Conservation (phyloP, 2,329 filamentous ascomycete species). For the Graphilbum fragrans region DNA sequence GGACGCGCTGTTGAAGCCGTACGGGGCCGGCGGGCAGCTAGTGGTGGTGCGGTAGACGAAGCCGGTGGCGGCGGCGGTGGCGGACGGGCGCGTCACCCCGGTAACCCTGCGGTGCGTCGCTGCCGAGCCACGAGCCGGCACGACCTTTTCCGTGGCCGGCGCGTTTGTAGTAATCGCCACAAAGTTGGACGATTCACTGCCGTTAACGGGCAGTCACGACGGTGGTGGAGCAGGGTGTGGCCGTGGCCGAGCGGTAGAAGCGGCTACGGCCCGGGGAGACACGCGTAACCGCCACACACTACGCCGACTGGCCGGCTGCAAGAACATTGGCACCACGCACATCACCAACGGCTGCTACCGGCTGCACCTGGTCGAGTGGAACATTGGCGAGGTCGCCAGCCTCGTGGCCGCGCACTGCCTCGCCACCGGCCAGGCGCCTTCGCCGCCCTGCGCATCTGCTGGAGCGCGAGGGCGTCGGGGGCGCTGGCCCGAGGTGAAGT, state of each 20-base stretch:
- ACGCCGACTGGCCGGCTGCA: slow-evolving; percentile 14
- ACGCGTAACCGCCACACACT: no score
- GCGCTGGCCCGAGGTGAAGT: slow-evolving; percentile 7
- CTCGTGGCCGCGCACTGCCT: slow-evolving; percentile 15
- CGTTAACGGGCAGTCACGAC: slow-evolving; percentile 13
- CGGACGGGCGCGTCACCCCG: slow-evolving; percentile 2
- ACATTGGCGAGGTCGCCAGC: slow-evolving; percentile 15
- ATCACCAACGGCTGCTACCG: slow-evolving; percentile 17
- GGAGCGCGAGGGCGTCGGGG: slow-evolving; percentile 8
- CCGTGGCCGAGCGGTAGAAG: slow-evolving; percentile 8
- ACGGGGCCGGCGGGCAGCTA: slow-evolving; percentile 13
- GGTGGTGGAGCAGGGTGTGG: slow-evolving; percentile 16
- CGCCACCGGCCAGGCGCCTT: slow-evolving; percentile 10
- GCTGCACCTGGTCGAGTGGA: slow-evolving; percentile 17
- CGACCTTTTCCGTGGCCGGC: slow-evolving; percentile 7
- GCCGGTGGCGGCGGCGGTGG: slow-evolving; percentile 11
- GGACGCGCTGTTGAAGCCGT: slow-evolving; percentile 15
- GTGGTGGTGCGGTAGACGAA: slow-evolving; percentile 12
- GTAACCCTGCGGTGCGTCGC: slow-evolving; percentile 8
- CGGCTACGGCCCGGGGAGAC: no score
- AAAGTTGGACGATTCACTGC: slow-evolving; percentile 12
- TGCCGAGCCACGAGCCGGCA: slow-evolving; percentile 1
- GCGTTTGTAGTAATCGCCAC: slow-evolving; percentile 9
- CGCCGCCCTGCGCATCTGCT: slow-evolving; percentile 11
- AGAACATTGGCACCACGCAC: slow-evolving; percentile 17